Base-by-base conservation (phyloP, 164 flowering plant species). In the Pachysandra terminalis region DNA sequence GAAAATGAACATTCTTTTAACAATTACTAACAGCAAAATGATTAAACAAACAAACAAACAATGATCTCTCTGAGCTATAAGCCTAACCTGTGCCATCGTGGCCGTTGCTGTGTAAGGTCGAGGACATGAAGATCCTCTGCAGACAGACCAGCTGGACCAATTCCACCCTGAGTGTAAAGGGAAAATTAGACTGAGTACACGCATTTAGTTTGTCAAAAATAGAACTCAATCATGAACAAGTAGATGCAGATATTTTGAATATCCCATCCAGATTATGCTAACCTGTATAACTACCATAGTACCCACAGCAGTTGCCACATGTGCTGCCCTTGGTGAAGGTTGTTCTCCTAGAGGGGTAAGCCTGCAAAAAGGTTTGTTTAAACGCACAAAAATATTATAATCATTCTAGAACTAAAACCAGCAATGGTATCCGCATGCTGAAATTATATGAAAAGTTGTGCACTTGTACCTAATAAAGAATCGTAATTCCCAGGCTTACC, bases 221-320 rank as follows among this genome's bases (percentile, higher is more conserved):
- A 71, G 9, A 64, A 60, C 23, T 64, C 26, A 48, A 22, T 56
- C 15, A 2, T 9, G 15, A 56, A 21, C 8, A 0, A 67, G 19
- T 19, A 56, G 35, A 19, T 21, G 23, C 13, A 19, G 5, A n/a
- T 8, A 66, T 19, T 23, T 6, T 26, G 5, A 60, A 19, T 19
- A 25, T n/a, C 63, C 19, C n/a, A n/a, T 48, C 14, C 7, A 66
- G 21, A 21, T n/a, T 13, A 54, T 25, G 25, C 75, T 73, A 52
- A 93, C 99, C 98, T 96, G 99, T 73, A 96, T 93, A 64, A 96
- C 99, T 40, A 96, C 99, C 99, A 96, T 96, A 41, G 99, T 96
- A 59, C 99, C 99, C 23, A 96, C 99, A 55, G 99, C 98, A 76
- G 98, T 93, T 59, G 98, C 99, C 56, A 91, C 99, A 78, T 96